phyloP scores from a whole-genome alignment of 768 basidiomycete genomes.

The Butyriboletus loyo region DNA sequence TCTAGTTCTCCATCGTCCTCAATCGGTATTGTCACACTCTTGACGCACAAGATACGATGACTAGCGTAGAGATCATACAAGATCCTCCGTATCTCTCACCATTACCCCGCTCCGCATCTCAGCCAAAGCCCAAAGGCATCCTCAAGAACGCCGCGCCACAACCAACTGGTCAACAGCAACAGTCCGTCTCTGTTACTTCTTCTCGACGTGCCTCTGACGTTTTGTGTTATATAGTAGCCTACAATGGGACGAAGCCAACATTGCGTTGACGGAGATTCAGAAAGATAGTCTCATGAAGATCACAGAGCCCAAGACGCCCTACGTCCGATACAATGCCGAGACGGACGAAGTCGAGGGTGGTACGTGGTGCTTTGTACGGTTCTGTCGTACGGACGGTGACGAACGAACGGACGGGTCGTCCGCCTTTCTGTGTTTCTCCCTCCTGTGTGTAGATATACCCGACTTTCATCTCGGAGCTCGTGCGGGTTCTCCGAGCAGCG shows the following conservation, averaged over 20 bases:
- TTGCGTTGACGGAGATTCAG: slow-evolving; percentile 87
- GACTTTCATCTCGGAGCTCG: slow-evolving; percentile 56
- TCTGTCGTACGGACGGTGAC: neutral
- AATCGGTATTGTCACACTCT: neutral
- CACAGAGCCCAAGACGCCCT: slow-evolving; percentile 96
- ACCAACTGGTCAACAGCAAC: slow-evolving; percentile 39
- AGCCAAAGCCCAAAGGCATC: slow-evolving; percentile 82
- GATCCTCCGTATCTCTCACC: slow-evolving; percentile 48
- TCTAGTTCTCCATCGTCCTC: neutral
- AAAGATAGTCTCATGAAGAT: slow-evolving; percentile 99
- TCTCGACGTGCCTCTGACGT: neutral
- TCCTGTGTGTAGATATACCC: slow-evolving; percentile 68
- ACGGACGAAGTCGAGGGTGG: slow-evolving; percentile 85
- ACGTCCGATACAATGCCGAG: slow-evolving; percentile 85
- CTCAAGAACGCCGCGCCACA: slow-evolving; percentile 72
- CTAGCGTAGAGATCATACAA: slow-evolving; percentile 28
- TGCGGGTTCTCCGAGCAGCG: slow-evolving; percentile 34
- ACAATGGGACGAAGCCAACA: slow-evolving; percentile 95
- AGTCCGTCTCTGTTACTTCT: slow-evolving; percentile 41
- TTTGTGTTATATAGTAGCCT: slow-evolving; percentile 46
- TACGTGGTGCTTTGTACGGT: slow-evolving; percentile 32
- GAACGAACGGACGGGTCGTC: neutral
- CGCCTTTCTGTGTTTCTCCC: neutral
- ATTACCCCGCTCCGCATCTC: slow-evolving; percentile 59
- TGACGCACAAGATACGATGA: slow-evolving; percentile 17